Base-by-base conservation (phyloP, 805 yeast genomes). In the Torulaspora quercuum region DNA sequence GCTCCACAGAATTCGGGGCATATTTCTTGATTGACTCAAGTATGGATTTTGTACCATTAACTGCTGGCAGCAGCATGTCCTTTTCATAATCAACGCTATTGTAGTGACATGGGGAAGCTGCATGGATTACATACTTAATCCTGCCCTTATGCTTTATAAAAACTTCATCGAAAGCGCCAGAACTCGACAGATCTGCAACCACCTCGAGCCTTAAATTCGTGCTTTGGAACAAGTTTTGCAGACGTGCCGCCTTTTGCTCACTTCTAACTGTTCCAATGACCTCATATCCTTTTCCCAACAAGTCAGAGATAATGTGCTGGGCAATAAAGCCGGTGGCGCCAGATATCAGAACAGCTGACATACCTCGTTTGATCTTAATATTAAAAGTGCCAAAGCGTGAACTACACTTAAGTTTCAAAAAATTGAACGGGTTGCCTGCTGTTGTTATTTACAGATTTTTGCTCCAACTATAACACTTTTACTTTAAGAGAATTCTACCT, bases 281-380 rank as follows among this genome's bases (percentile, higher is more conserved):
- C 6, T 49, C 49, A 46, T 71, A 70, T 7, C 61, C 64, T 15
- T 61, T 56, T 6, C 55, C 46, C 11, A 75, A 42, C 35, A 73
- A 58, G 15, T 50, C 53, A 35, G 63, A 59, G 31, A 72, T 59
- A 17, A 72, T 57, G 45, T 72, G 74, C 45, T 62, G 69, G 22
- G 78, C 78, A 42, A 75, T 65, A 52, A 59, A 75, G 3, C 80
- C 79, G 4, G 68, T 60, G 2, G 74, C 75, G 10, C 80, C 79
- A 3, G 78, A 60, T 16, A 74, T 68, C 35, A 72, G 64, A 17
- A 69, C 72, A 12, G 54, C 40, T 37, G 35, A 23, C 35, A 32
- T 32, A 11, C n/a, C 7, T 12, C 11, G 18, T 14, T 25, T 25
- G 29, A n/a, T n/a, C n/a, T n/a, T n/a, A n/a, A n/a, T n/a, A n/a